These are phyloP conservation scores for Tolypocladium tundrense DNA, from an alignment of 2,329 filamentous ascomycete species.

Conservation along the genomic window DNA sequence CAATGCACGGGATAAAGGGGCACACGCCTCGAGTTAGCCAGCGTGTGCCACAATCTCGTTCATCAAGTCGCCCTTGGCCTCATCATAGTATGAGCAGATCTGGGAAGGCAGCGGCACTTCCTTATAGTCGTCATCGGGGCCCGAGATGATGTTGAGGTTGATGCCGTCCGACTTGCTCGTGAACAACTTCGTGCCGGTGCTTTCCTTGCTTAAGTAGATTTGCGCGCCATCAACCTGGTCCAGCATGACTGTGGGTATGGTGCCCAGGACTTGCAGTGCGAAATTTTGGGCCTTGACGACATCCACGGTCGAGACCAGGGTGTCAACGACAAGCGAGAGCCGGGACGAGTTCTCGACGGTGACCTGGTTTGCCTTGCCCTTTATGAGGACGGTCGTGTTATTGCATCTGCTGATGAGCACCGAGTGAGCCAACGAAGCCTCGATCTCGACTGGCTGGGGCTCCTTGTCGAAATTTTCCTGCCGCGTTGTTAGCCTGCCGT, in stretches of 20 bases:
- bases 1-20: neutral
- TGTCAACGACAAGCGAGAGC: slow-evolving; percentile 78
- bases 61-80: slow-evolving; percentile 62
- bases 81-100: slow-evolving; percentile 65
- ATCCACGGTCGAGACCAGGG: slow-evolving; percentile 81
- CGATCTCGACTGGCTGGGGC: slow-evolving; percentile 62
- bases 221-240: slow-evolving; percentile 89
- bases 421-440: slow-evolving; percentile 75
- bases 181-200: slow-evolving; percentile 69
- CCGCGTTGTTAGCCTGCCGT: slow-evolving; percentile 2
- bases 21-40: slow-evolving; percentile 40
- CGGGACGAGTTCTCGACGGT: slow-evolving; percentile 84
- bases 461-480: slow-evolving; percentile 86
- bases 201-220: slow-evolving; percentile 77
- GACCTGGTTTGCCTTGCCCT: slow-evolving; percentile 93
- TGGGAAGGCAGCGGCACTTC: slow-evolving; percentile 86
- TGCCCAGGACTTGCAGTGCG: slow-evolving; percentile 81
- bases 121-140: slow-evolving; percentile 68
- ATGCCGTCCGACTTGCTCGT: slow-evolving; percentile 79
- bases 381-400: slow-evolving; percentile 80
- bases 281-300: slow-evolving; percentile 94
- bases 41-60: slow-evolving; percentile 95
- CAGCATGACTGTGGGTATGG: slow-evolving; percentile 76
- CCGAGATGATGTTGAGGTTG: slow-evolving; percentile 73
- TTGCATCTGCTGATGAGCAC: slow-evolving; percentile 87